Evolutionary conservation across 352 stramenopile species (phyloP), one percentile per base, ranked within the genome.

Genomic region (Halophytophthora polymorphica): DNA sequence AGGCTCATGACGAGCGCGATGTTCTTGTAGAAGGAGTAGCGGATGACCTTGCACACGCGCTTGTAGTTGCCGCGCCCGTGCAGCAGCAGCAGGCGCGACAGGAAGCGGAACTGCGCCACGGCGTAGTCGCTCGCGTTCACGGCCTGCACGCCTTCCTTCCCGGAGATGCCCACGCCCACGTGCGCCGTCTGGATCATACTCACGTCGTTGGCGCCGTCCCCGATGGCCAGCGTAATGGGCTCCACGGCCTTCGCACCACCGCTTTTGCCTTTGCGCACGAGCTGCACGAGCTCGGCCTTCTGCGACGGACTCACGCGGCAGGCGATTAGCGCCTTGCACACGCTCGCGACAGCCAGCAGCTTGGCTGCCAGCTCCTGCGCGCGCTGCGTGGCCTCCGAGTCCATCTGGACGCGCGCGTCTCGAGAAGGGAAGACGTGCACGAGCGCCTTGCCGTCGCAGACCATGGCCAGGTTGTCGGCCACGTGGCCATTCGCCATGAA

Each of bases 1-100:
- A 98, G 69, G 42, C 74, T 89, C 33, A 97, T 87, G 47, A 98
- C 90, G 19, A 98, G 85, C 25, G 95, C 77, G 50, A 98, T 94
- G 78, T 98, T 99, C 73, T 99, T 98, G 87, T 99, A 99, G 66
- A 99, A 99, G 31, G 96, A 97, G 63, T 98, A 98, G 8, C 95
- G 74, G 53, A 98, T 92, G 29, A 98, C 82, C 44, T 93, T 96
- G 55, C 77, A 90, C 18, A 98, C 86, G 28, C 97, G 91, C 48
- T 96, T 93, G 68, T 98, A 99, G 69, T 98, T 98, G 79, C 86
- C 98, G 48, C 96, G 80, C 2, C 97, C 97, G 64, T 99, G 97
- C 34, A 98, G 88, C 17, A 99, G 75, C 36, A 99, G 63, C 0
- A 99, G 78, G 14, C 85, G 65, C 52, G 96, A 80, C 1, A 99